phyloP scores from a whole-genome alignment of 169 alveolate genomes.

The Cryptosporidium bovis region DNA sequence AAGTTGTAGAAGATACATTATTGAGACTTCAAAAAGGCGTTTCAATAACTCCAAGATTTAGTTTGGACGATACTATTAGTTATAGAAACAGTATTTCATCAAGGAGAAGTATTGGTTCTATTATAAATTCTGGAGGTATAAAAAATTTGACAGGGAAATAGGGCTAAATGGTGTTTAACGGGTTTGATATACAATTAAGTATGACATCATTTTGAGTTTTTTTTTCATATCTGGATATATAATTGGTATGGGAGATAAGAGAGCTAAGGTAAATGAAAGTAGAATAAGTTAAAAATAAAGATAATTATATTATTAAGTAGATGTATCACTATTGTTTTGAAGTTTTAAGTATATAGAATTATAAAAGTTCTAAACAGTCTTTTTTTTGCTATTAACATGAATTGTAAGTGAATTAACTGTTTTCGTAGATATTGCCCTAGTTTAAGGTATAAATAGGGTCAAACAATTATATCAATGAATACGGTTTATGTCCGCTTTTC shows the following conservation, averaged over 20 bases:
- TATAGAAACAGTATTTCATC: slow-evolving; percentile 22
- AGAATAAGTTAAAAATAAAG: background rate
- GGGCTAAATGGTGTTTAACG: too few relatives aligned
- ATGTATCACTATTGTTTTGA: too few relatives aligned
- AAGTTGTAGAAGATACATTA: slow-evolving; percentile 54
- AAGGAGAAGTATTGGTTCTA: slow-evolving; percentile 31
- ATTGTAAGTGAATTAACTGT: too few relatives aligned
- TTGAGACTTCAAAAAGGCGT: slow-evolving; percentile 42
- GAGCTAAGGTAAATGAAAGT: background rate
- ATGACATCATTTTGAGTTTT: background rate
- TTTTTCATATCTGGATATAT: background rate
- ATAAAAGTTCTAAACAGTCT: too few relatives aligned
- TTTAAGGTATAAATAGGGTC: too few relatives aligned
- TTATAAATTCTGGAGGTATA: background rate
- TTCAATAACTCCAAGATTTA: slow-evolving; percentile 59
- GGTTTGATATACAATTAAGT: too few relatives aligned
- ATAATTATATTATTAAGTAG: background rate
- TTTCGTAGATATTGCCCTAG: too few relatives aligned
- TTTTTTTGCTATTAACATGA: too few relatives aligned
- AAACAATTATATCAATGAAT: too few relatives aligned
- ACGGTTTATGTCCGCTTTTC: too few relatives aligned
- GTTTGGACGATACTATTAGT: slow-evolving; percentile 30
- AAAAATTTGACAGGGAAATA: too few relatives aligned
- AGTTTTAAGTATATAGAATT: too few relatives aligned
- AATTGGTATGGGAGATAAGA: background rate